Evolutionary conservation across 2,329 filamentous ascomycete genomes (phyloP).

Genomic region (Trichoderma afroharzianum): DNA sequence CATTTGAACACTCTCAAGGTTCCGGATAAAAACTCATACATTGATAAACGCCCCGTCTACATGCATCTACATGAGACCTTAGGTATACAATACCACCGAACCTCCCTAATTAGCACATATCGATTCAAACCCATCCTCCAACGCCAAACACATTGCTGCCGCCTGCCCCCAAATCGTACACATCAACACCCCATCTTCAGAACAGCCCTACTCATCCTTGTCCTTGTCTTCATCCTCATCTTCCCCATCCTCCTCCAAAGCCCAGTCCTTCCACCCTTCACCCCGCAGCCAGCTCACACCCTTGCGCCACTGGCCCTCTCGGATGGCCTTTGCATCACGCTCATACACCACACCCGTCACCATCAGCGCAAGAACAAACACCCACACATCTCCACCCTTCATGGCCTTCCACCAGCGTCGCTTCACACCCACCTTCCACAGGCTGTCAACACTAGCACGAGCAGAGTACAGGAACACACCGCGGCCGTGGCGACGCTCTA

Average conservation of each 20-base stretch:
- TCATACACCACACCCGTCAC: conserved; percentile 77
- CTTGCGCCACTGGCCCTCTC: conserved; percentile 65
- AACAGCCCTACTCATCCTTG: conserved; percentile 18
- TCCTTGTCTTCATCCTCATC: conserved; percentile 37
- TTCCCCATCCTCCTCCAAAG: conserved; percentile 48
- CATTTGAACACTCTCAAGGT: neutral
- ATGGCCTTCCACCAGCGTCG: conserved; percentile 81
- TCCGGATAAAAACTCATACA: neutral
- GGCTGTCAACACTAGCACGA: conserved; percentile 71
- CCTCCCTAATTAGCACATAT: neutral
- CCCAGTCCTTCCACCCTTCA: conserved; percentile 71
- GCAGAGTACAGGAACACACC: conserved; percentile 75
- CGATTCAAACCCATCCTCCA: neutral
- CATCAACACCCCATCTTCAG: neutral
- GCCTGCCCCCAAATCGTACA: neutral
- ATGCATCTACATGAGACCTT: neutral
- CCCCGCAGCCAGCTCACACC: conserved; percentile 70
- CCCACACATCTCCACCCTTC: conserved; percentile 75
- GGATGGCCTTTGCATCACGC: conserved; percentile 62
- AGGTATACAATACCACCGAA: neutral
- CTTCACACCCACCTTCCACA: conserved; percentile 95
- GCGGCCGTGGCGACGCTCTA: conserved; percentile 63
- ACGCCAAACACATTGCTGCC: neutral
- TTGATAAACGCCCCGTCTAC: conserved; percentile 1
- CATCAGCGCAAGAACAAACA: conserved; percentile 78